A percentile compares a stretch with the other conserved stretches of the same genome.
Conservation (phyloP, 1,139 yeast genomes). For the Yamadazyma dushanensis region DNA sequence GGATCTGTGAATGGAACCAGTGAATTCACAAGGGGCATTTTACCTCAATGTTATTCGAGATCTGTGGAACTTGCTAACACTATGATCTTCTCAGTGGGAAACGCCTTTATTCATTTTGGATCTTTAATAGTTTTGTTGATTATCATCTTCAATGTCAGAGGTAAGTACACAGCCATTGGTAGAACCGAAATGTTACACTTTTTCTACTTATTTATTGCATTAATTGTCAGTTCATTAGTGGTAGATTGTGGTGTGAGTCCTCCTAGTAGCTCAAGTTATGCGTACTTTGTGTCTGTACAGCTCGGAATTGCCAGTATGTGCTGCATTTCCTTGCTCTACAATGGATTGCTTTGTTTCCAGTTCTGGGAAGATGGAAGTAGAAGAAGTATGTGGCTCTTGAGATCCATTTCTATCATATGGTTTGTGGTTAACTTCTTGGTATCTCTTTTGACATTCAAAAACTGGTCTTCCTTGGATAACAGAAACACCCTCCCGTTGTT, state of each 20-base stretch:
- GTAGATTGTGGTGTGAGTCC: slow-evolving; percentile 94
- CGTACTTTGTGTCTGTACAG: slow-evolving; percentile 82
- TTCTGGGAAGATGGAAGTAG: slow-evolving; percentile 92
- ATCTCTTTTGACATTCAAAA: slow-evolving; percentile 68
- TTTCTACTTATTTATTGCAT: slow-evolving; percentile 58
- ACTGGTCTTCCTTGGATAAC: slow-evolving; percentile 52
- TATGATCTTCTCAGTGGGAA: slow-evolving; percentile 86
- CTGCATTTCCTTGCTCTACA: slow-evolving; percentile 65
- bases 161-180: slow-evolving; percentile 93
- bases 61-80: slow-evolving; percentile 88
- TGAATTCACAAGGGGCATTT: slow-evolving; percentile 52
- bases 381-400: slow-evolving; percentile 57
- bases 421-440: slow-evolving; percentile 68
- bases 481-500: slow-evolving; percentile 64
- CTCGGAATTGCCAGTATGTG: slow-evolving; percentile 70
- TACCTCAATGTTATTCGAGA: slow-evolving; percentile 82
- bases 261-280: slow-evolving; percentile 71
- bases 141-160: slow-evolving; percentile 75
- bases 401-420: slow-evolving; percentile 49
- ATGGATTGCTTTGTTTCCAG: slow-evolving; percentile 82
- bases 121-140: slow-evolving; percentile 64
- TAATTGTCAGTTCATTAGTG: slow-evolving; percentile 64
- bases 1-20: slow-evolving; percentile 33
- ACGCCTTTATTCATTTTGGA: slow-evolving; percentile 80
- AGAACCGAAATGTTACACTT: slow-evolving; percentile 80